Evolutionary conservation across 2,329 filamentous ascomycete species (phyloP).

Genomic region (Orbilia blumenaviensis): DNA sequence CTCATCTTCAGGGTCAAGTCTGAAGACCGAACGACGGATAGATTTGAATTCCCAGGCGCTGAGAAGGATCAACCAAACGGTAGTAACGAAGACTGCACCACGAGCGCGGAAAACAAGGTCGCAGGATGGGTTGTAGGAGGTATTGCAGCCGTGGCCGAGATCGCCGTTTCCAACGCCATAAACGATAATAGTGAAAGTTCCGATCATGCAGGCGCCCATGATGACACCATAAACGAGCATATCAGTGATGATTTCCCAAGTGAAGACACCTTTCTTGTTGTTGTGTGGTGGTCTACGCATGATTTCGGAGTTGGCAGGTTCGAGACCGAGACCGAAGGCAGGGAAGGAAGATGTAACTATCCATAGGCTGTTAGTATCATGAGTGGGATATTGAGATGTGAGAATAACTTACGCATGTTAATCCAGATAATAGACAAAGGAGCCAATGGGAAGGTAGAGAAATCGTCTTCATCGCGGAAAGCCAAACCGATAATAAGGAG

Average conservation of each 20-base stretch:
- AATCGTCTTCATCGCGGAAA: conserved; percentile 75
- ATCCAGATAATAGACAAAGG: conserved; percentile 92
- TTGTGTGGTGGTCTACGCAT: conserved; percentile 82
- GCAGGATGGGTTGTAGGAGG: conserved; percentile 67
- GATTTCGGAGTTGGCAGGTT: conserved; percentile 77
- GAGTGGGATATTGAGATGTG: not conserved
- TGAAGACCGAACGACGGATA: conserved; percentile 77
- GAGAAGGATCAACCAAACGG: conserved; percentile 80
- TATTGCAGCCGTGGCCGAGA: conserved; percentile 67
- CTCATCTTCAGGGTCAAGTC: conserved; percentile 72
- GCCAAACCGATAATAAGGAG: conserved; percentile 80
- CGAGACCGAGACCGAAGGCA: conserved; percentile 86
- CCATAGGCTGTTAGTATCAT: not conserved
- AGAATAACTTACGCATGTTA: conserved; percentile 71
- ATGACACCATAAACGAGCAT: conserved; percentile 76
- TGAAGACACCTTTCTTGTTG: conserved; percentile 76
- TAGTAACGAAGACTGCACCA: conserved; percentile 76
- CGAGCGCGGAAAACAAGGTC: conserved; percentile 75
- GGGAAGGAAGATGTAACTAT: conserved; percentile 78
- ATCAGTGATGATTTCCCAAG: conserved; percentile 77
- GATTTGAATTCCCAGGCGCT: conserved; percentile 74
- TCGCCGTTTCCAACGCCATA: conserved; percentile 68
- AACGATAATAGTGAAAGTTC: conserved; percentile 71
- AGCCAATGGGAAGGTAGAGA: conserved; percentile 85
- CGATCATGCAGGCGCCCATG: conserved; percentile 71